These are phyloP conservation scores for Gardenia jasminoides DNA, from an alignment of 257 asterid genomes.

Conservation along the genomic window DNA sequence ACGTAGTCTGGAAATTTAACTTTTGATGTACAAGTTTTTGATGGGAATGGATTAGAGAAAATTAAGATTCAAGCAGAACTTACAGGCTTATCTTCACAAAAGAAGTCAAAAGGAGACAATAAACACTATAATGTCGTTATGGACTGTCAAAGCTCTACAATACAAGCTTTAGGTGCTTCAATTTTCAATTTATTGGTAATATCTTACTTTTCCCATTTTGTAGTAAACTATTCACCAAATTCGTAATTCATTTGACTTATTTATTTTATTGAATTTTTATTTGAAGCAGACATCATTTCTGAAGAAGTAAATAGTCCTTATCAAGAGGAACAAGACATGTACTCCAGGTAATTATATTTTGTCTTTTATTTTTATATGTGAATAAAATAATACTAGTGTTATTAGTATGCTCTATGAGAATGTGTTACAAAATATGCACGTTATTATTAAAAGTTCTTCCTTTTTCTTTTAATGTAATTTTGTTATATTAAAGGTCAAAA, in stretches of 20 bases:
- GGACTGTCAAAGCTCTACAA: not conserved
- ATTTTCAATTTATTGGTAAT: not conserved
- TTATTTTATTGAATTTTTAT: not conserved
- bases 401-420: too few species aligned
- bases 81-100: too few species aligned
- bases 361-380: not conserved
- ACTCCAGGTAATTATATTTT: not conserved
- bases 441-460: too few species aligned
- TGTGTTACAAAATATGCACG: too few species aligned
- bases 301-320: not conserved
- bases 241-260: not conserved
- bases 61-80: not conserved
- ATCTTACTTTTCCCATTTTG: not conserved
- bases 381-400: too few species aligned
- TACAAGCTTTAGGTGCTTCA: not conserved
- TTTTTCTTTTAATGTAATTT: too few species aligned
- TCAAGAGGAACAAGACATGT: not conserved
- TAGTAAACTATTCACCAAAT: not conserved
- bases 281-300: not conserved
- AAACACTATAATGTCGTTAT: not conserved
- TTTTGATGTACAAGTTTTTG: not conserved
- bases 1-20: not conserved
- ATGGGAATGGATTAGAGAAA: not conserved
- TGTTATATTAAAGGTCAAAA: too few species aligned
- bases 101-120: not conserved